A percentile compares a stretch with the other conserved stretches of the same genome.
phyloP scores from a whole-genome alignment of 352 stramenopile genomes.

The Phytophthora podocarpi region DNA sequence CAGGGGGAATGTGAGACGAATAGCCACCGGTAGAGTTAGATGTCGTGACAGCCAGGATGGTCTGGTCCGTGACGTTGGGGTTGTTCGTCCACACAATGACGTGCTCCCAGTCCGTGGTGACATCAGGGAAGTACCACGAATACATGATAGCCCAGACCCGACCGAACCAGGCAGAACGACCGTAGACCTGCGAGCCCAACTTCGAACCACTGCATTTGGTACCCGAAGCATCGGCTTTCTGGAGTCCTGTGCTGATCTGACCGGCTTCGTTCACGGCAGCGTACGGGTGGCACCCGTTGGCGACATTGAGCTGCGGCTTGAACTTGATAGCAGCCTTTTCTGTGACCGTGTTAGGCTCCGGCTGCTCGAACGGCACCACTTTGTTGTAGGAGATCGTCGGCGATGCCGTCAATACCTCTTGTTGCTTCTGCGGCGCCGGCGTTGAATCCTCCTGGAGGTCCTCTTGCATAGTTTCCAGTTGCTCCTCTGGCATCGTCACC shows the following conservation, averaged over 20 bases:
- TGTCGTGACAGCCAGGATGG: constrained; percentile 17
- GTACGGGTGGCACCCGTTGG: constrained; percentile 18
- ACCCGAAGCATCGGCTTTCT: constrained; percentile 2
- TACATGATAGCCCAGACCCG: constrained; percentile 28
- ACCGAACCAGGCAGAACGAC: constrained; percentile 22
- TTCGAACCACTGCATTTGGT: constrained; percentile 1
- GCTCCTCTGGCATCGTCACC: constrained; percentile 10
- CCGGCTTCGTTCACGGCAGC: constrained; percentile 22
- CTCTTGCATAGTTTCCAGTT: constrained; percentile 6
- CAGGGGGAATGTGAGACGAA: constrained; percentile 5
- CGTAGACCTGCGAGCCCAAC: constrained; percentile 21
- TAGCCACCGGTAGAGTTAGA: not conserved
- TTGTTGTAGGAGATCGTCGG: constrained; percentile 8
- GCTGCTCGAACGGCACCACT: constrained; percentile 9
- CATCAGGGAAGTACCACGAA: constrained; percentile 14
- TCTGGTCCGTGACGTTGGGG: constrained; percentile 15
- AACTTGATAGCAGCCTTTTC: constrained; percentile 23
- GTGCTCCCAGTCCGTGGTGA: constrained; percentile 13
- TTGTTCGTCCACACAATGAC: constrained; percentile 30
- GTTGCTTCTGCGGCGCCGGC: not conserved
- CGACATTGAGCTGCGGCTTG: constrained; percentile 8
- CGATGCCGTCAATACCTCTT: not conserved
- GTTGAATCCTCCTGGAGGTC: not conserved
- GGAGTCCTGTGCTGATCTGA: constrained; percentile 13
- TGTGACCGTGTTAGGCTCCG: constrained; percentile 7